These are phyloP conservation scores for Immersiporthe knoxdaviesiana DNA, from an alignment of 2,329 filamentous ascomycete genomes.

Conservation along the genomic window DNA sequence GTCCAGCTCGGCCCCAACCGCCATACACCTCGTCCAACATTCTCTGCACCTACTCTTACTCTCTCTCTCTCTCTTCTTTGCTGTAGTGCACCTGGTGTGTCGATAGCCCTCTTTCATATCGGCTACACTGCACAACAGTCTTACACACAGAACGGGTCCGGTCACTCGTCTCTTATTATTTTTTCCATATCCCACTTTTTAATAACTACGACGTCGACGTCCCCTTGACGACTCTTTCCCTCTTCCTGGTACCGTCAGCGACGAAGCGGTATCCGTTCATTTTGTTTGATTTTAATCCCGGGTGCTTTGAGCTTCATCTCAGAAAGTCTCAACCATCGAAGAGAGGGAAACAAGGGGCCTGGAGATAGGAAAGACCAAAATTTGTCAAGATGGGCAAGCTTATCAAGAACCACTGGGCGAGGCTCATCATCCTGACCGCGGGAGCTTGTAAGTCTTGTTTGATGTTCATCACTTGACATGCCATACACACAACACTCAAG, in stretches of 20 bases:
- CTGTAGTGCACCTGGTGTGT: slow-evolving; percentile 53
- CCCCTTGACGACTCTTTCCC: slow-evolving; percentile 20
- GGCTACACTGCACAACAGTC: slow-evolving; percentile 39
- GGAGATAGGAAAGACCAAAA: slow-evolving; percentile 23
- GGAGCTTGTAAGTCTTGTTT: slow-evolving; percentile 64
- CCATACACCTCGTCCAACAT: slow-evolving; percentile 29
- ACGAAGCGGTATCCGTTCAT: slow-evolving; percentile 28
- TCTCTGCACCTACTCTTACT: slow-evolving; percentile 35
- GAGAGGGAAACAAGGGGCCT: slow-evolving; percentile 27
- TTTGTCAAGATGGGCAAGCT: slow-evolving; percentile 80
- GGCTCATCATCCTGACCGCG: slow-evolving; percentile 88
- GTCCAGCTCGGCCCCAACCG: slow-evolving; percentile 34
- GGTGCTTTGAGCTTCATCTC: slow-evolving; percentile 22
- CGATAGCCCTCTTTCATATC: slow-evolving; percentile 58
- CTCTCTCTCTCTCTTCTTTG: slow-evolving; percentile 35
- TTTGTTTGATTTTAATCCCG: slow-evolving; percentile 20
- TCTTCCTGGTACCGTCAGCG: slow-evolving; percentile 21
- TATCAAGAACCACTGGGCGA: slow-evolving; percentile 99
- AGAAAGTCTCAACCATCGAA: neutral
- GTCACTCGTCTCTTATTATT: slow-evolving; percentile 49
- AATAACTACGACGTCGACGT: slow-evolving; percentile 30
- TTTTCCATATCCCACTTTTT: slow-evolving; percentile 32
- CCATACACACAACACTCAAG: neutral
- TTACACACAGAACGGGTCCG: slow-evolving; percentile 55
- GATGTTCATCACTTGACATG: neutral